Percentiles rank a stretch among this genome's conserved stretches.
phyloP scores from a whole-genome alignment of 2,329 filamentous ascomycete species.

The Laburnicola sp. region DNA sequence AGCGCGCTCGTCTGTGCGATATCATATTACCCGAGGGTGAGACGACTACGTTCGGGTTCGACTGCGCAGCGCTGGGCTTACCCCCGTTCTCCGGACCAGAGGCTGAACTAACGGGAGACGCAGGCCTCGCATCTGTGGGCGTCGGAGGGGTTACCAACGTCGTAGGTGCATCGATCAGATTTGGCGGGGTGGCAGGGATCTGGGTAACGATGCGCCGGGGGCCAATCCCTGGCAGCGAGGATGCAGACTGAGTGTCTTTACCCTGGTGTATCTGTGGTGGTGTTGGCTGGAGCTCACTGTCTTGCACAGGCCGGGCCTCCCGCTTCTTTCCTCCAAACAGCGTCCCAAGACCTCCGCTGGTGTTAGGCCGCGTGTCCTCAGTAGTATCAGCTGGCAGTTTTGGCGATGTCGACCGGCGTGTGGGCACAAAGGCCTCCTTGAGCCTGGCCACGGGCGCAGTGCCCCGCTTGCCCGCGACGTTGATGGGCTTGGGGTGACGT shows the following conservation, averaged over 20 bases:
- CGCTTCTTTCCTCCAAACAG: slow-evolving; percentile 47
- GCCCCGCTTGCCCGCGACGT: slow-evolving; percentile 56
- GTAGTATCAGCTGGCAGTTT: slow-evolving; percentile 28
- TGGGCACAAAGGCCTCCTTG: slow-evolving; percentile 67
- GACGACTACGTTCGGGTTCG: slow-evolving; percentile 57
- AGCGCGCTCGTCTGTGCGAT: slow-evolving; percentile 67
- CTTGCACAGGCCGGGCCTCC: slow-evolving; percentile 36
- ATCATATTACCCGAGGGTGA: slow-evolving; percentile 72
- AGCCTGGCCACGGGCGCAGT: slow-evolving; percentile 72
- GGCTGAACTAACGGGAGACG: slow-evolving; percentile 38
- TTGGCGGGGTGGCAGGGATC: slow-evolving; percentile 49
- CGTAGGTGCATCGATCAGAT: slow-evolving; percentile 51
- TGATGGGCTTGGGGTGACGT: slow-evolving; percentile 38
- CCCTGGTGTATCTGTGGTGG: slow-evolving; percentile 37
- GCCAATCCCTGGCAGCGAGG: slow-evolving; percentile 26
- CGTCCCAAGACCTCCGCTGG: slow-evolving; percentile 50
- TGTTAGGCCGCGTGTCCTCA: slow-evolving; percentile 48
- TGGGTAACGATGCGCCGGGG: slow-evolving; percentile 45
- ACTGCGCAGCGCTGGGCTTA: slow-evolving; percentile 40
- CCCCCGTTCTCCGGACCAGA: slow-evolving; percentile 25
- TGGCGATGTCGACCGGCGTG: slow-evolving; percentile 34
- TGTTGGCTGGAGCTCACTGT: slow-evolving; percentile 25
- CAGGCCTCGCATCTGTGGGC: slow-evolving; percentile 54
- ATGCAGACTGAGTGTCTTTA: slow-evolving; percentile 37
- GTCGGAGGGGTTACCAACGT: slow-evolving; percentile 68